Evolutionary conservation across 2,329 filamentous ascomycete genomes (phyloP).

Genomic region (Xylaria sp.): DNA sequence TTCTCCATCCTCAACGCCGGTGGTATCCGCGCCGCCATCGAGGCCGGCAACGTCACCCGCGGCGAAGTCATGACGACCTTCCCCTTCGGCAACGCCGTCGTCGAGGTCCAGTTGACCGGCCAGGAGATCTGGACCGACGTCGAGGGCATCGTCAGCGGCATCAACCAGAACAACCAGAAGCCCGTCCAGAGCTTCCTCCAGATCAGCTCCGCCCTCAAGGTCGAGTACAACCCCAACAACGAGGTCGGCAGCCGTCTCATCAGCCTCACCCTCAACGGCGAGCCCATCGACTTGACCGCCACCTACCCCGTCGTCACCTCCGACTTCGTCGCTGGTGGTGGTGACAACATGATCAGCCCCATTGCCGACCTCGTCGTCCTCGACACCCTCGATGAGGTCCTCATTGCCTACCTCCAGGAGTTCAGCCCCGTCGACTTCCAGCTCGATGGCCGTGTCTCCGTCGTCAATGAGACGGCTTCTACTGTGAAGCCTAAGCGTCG

Average conservation of each 20-base stretch:
- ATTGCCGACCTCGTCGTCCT: constrained; percentile 36
- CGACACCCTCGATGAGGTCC: constrained; percentile 47
- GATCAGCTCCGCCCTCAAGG: constrained; percentile 50
- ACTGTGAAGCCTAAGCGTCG: too few relatives aligned
- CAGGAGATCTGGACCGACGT: constrained; percentile 51
- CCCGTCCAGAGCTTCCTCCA: constrained; percentile 56
- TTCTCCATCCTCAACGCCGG: constrained; percentile 61
- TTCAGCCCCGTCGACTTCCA: constrained; percentile 45
- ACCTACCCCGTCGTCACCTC: constrained; percentile 56
- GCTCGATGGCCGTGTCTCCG: constrained; percentile 43
- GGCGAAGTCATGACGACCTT: constrained; percentile 60
- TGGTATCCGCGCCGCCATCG: constrained; percentile 59
- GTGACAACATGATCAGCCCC: constrained; percentile 53
- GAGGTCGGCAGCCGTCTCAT: constrained; percentile 47
- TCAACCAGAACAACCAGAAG: constrained; percentile 50
- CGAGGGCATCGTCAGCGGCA: constrained; percentile 51
- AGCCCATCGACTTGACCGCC: constrained; percentile 41
- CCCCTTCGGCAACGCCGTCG: constrained; percentile 60
- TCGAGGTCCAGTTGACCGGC: constrained; percentile 51
- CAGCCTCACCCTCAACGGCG: constrained; percentile 45
- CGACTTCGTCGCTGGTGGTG: constrained; percentile 57
- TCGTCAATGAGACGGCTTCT: constrained; percentile 8
- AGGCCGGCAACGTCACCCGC: constrained; percentile 55
- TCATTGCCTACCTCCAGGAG: constrained; percentile 43
- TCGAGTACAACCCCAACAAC: constrained; percentile 52